Percentiles rank a stretch among this genome's conserved stretches.
These are phyloP conservation scores for Talaromyces sp. DNA, from an alignment of 2,329 filamentous ascomycete genomes.

Conservation along the genomic window DNA sequence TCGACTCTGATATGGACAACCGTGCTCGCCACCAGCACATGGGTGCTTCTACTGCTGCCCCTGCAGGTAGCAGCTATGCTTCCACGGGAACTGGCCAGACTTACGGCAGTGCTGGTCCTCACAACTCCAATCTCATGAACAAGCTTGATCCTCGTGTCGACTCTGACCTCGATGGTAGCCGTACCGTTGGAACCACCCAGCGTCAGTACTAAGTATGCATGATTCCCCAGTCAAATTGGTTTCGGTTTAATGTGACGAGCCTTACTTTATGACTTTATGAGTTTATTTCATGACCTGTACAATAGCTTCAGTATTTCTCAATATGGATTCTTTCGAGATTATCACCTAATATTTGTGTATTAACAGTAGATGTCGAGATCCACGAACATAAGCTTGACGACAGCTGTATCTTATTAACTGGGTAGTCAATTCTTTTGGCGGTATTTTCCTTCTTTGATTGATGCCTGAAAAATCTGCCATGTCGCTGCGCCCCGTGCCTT, in stretches of 20 bases:
- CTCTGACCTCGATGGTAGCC: slow-evolving; percentile 39
- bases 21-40: slow-evolving; percentile 11
- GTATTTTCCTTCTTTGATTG: neutral
- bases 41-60: slow-evolving; percentile 10
- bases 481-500: neutral
- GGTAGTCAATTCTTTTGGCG: neutral
- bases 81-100: slow-evolving; percentile 12
- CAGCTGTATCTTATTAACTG: neutral
- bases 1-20: slow-evolving; percentile 33
- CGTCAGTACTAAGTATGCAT: slow-evolving; percentile 1
- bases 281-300: neutral
- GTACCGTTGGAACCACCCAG: slow-evolving; percentile 1
- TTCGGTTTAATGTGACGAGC: neutral
- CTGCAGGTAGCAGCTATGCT: slow-evolving; percentile 14
- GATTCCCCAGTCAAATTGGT: neutral
- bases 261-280: neutral
- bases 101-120: slow-evolving; percentile 33
- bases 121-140: slow-evolving; percentile 43
- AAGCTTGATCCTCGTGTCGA: slow-evolving; percentile 51
- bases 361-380: too few species aligned
- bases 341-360: neutral
- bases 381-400: neutral
- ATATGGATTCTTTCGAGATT: neutral
- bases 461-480: neutral
- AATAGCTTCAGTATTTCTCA: neutral